Evolutionary conservation across 805 yeast species (phyloP).

Genomic region (Kurtzmaniella fragi): DNA sequence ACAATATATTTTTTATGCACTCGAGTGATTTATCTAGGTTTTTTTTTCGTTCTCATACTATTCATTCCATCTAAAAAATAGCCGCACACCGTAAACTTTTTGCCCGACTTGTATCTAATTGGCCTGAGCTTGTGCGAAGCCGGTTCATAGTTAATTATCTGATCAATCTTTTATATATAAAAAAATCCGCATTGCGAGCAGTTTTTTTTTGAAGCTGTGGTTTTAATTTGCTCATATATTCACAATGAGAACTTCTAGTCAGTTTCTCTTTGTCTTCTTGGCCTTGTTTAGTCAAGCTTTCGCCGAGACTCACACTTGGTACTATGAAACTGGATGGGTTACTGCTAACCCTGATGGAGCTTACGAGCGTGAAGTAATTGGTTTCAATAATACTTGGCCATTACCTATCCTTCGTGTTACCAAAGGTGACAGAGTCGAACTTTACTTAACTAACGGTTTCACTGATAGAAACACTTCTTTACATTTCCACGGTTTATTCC

Average conservation of each 20-base stretch:
- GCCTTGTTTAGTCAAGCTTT: slow-evolving; percentile 6
- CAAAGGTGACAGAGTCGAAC: slow-evolving; percentile 72
- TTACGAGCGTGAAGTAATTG: slow-evolving; percentile 51
- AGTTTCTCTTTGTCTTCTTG: slow-evolving; percentile 8
- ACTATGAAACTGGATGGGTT: slow-evolving; percentile 65
- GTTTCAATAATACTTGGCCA: slow-evolving; percentile 74
- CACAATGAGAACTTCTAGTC: background rate
- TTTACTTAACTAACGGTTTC: slow-evolving; percentile 74
- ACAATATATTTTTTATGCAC: too few species aligned
- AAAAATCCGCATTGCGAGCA: too few species aligned
- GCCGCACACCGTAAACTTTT: background rate
- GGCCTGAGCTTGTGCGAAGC: slow-evolving; percentile 4
- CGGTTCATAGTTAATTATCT: slow-evolving; percentile 2
- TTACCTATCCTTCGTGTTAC: slow-evolving; percentile 78
- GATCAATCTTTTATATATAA: slow-evolving; percentile 3
- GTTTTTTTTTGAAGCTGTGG: too few species aligned
- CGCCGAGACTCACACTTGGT: slow-evolving; percentile 57
- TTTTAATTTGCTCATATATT: slow-evolving; percentile 3
- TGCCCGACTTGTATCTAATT: background rate
- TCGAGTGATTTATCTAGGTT: too few species aligned
- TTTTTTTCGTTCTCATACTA: too few species aligned
- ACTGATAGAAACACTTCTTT: slow-evolving; percentile 64
- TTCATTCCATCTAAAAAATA: too few species aligned
- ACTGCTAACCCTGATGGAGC: slow-evolving; percentile 66
- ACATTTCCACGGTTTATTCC: slow-evolving; percentile 95